Base-by-base conservation (phyloP, 176 grass and related monocot species). In the Phragmites australis region DNA sequence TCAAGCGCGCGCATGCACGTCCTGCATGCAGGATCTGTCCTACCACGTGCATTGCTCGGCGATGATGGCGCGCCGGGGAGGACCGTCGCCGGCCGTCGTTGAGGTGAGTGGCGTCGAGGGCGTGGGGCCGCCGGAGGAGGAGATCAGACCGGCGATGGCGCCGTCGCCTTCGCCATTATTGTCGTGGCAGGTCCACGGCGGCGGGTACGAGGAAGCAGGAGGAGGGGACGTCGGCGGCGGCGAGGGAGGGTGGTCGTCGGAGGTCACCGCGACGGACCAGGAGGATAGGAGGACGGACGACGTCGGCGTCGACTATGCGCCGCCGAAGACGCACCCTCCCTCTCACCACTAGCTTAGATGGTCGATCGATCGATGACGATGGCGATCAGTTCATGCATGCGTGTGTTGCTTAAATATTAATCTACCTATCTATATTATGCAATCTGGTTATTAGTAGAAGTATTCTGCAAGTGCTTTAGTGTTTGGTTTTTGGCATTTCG, bases 261-360 rank as follows among this genome's bases (percentile, higher is more conserved):
- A 45, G 18, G 64, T 22, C 57, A 21, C 41, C 26, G 68, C 14
- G 76, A 65, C 37, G 72, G 57, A 18, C n/a, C 80, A 65, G 15
- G 80, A 68, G 27, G 78, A 34, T 18, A 54, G 37, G 1, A 32
- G 19, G n/a, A 11, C 29, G 26, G 26, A 55, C 65, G 41, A 44
- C 72, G 16, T 78, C 16, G 56, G 22, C 6, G 6, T 15, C 31
- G 81, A 88, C 81, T 84, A 88, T 75, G 68, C 10, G 41, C 50
- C 43, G 32, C 81, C 86, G 49, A 51, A 49, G 75, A 84, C 75
- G 68, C 86, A 88, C 42, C 86, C 86, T 84, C 86, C 86, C 13
- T 88, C 86, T 3, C 75, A 88, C 81, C 84, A 88, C 51, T 88
- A 79, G 2, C 26, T 10, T 10, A 17, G 26, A 8, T 1, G 16